These are phyloP conservation scores for Actinomortierella wolfii DNA, from an alignment of 371 early-diverging fungal species.

Conservation along the genomic window DNA sequence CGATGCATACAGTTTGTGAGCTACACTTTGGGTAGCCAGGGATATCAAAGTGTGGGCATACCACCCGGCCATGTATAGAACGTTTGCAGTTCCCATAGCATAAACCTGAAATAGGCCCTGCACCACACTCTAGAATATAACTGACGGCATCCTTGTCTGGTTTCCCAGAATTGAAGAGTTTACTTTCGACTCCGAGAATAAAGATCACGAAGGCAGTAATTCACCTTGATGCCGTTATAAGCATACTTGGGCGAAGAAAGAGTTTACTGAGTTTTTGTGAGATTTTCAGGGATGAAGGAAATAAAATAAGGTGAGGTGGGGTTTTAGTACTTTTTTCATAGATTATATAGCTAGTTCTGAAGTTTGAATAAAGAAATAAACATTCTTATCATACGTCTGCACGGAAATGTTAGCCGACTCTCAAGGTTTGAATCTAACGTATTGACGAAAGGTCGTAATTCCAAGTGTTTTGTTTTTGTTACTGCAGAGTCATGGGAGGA, in stretches of 20 bases:
- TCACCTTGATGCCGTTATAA: conserved; percentile 14
- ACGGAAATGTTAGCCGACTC: too few relatives aligned
- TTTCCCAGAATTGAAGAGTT: conserved; percentile 10
- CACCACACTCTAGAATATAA: conserved; percentile 21
- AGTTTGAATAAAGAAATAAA: too few relatives aligned
- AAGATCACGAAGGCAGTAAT: conserved; percentile 16
- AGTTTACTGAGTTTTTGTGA: conserved; percentile 5
- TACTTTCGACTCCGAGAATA: conserved; percentile 14
- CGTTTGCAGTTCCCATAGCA: too few relatives aligned
- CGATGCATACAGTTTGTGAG: too few relatives aligned
- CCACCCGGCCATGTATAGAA: too few relatives aligned
- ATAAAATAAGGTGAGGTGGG: conserved; percentile 10
- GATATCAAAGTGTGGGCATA: too few relatives aligned
- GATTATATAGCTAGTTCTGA: too few relatives aligned
- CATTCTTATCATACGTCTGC: conserved; percentile 5
- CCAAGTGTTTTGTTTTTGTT: too few relatives aligned
- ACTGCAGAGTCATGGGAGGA: too few relatives aligned
- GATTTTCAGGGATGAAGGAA: conserved; percentile 14
- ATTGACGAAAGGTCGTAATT: too few relatives aligned
- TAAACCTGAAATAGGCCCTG: conserved; percentile 14
- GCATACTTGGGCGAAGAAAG: conserved; percentile 13
- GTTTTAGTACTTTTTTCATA: conserved; percentile 6
- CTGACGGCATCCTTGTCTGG: conserved; percentile 14
- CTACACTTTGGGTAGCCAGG: too few relatives aligned
- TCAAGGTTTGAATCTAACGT: conserved; percentile 10